These are phyloP conservation scores for Eudorina sp. DNA, from an alignment of 139 green algal genomes.

Conservation along the genomic window DNA sequence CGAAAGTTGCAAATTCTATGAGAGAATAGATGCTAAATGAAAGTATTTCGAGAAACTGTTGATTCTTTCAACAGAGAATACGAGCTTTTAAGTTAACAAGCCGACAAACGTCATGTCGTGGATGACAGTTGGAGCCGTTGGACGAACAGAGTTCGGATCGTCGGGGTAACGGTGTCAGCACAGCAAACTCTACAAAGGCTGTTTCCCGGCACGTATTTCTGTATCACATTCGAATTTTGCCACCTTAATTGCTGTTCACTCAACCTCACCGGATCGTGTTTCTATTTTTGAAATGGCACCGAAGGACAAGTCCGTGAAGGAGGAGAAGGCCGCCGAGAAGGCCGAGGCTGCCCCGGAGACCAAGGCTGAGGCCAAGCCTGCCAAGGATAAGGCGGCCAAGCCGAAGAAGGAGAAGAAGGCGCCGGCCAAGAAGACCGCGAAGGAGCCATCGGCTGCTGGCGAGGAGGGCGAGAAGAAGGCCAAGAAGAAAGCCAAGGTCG, in stretches of 20 bases:
- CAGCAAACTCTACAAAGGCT: background rate
- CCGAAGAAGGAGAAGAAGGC: background rate
- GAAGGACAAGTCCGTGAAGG: background rate
- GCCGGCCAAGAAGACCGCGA: background rate
- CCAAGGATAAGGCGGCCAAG: background rate
- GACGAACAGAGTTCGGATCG: background rate
- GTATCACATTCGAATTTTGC: background rate
- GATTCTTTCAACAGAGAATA: background rate
- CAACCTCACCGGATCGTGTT: too few relatives aligned
- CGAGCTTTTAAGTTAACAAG: background rate
- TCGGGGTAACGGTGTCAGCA: background rate
- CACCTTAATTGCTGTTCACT: too few relatives aligned
- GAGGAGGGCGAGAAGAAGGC: constrained; percentile 8
- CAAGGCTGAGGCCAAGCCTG: constrained; percentile 19
- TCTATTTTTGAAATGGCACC: background rate
- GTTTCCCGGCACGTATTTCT: background rate
- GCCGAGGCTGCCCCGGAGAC: background rate
- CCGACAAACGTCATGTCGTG: background rate
- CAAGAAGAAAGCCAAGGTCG: constrained; percentile 32
- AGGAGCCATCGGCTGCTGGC: background rate
- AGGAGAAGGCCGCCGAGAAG: background rate
- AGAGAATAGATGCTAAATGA: too few relatives aligned
- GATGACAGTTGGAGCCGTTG: background rate
- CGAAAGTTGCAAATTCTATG: background rate
- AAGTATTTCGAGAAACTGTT: background rate